Evolutionary conservation across 805 yeast genomes (phyloP).

Genomic region (Suhomyces faveliae): DNA sequence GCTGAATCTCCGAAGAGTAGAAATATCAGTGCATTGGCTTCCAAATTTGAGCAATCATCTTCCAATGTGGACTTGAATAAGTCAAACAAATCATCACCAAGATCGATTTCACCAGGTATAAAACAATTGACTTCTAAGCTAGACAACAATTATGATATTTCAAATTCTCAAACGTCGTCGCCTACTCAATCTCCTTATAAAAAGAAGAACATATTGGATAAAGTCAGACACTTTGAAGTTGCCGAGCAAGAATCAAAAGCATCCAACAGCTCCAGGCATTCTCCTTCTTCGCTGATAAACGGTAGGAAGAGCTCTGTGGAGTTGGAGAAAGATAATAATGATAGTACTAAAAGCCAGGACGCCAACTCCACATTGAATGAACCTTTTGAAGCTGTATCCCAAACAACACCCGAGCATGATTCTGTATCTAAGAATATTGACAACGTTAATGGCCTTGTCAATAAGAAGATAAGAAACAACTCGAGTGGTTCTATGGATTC

Average conservation of each 20-base stretch:
- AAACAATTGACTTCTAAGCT: slow-evolving; percentile 28
- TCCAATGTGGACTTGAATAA: neutral
- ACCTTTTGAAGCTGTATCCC: slow-evolving; percentile 9
- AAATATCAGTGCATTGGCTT: slow-evolving; percentile 20
- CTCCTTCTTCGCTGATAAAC: slow-evolving; percentile 4
- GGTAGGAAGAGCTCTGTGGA: slow-evolving; percentile 5
- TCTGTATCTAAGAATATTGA: slow-evolving; percentile 1
- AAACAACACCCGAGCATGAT: neutral
- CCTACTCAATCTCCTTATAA: slow-evolving; percentile 21
- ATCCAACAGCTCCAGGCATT: neutral
- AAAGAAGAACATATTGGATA: slow-evolving; percentile 29
- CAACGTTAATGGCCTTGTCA: slow-evolving; percentile 5
- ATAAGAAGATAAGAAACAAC: neutral
- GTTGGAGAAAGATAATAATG: slow-evolving; percentile 4
- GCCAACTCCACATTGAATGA: slow-evolving; percentile 2
- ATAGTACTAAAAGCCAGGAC: neutral
- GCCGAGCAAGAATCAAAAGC: neutral
- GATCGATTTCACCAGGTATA: slow-evolving; percentile 17
- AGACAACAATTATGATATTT: slow-evolving; percentile 17
- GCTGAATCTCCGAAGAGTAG: slow-evolving; percentile 13
- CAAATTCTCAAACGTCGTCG: slow-evolving; percentile 12
- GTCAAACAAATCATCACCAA: slow-evolving; percentile 9
- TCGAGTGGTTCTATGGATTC: slow-evolving; percentile 2
- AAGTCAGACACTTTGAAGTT: slow-evolving; percentile 37
- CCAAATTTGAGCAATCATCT: slow-evolving; percentile 20